Conservation (phyloP, 805 yeast genomes). For the Monosporozyma aerobia region DNA sequence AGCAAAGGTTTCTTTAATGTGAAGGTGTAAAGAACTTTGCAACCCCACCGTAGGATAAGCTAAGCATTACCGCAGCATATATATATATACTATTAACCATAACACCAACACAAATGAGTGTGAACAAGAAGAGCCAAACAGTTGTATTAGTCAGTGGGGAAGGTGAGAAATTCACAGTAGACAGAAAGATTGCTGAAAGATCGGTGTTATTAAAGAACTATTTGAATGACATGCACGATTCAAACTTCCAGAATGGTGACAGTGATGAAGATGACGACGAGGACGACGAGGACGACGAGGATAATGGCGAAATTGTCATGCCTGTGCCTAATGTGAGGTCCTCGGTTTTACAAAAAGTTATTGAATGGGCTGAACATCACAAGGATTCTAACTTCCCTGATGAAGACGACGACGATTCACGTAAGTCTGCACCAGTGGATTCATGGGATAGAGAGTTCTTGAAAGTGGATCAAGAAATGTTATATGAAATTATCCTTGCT, state of each 20-base stretch:
- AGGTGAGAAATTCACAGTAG: conserved; percentile 70
- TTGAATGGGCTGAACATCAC: conserved; percentile 96
- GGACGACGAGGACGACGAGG: conserved; percentile 39
- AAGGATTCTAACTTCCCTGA: conserved; percentile 69
- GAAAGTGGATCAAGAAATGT: conserved; percentile 87
- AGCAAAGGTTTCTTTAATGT: neutral
- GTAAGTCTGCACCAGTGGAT: conserved; percentile 83
- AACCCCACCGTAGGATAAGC: neutral
- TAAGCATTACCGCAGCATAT: neutral
- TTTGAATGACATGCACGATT: conserved; percentile 58
- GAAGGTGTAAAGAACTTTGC: too few species aligned
- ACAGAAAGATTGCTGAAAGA: conserved; percentile 75
- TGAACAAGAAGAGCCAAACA: conserved; percentile 7
- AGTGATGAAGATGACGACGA: conserved; percentile 31
- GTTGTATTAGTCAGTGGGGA: conserved; percentile 67
- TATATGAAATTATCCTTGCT: conserved; percentile 72
- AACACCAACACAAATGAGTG: conserved; percentile 2
- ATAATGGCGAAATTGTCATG: conserved; percentile 63
- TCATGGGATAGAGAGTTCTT: conserved; percentile 94
- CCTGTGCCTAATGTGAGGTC: conserved; percentile 89
- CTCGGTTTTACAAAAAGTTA: conserved; percentile 77
- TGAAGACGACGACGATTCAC: conserved; percentile 74
- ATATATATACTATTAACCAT: neutral
- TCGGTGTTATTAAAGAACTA: conserved; percentile 78
- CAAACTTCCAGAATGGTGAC: conserved; percentile 24